Percentiles rank a stretch among this genome's conserved stretches.
Conservation (phyloP, 2,329 filamentous ascomycete genomes). For the Hymenoscyphus occultus region DNA sequence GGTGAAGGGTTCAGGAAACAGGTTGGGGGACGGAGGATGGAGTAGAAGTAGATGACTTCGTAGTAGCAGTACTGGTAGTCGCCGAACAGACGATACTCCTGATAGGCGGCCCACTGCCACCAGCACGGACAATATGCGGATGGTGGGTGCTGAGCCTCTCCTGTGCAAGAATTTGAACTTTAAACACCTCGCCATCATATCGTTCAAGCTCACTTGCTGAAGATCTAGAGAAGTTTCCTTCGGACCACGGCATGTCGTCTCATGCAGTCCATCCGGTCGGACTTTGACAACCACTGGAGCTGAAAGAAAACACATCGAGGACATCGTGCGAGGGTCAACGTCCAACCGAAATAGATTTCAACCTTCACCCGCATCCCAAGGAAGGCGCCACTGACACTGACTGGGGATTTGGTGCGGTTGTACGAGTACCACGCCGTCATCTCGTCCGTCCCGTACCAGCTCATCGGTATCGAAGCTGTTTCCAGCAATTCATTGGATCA, state of each 20-base stretch:
- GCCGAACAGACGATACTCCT: neutral
- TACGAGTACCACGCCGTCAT: conserved; percentile 6
- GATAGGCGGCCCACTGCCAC: neutral
- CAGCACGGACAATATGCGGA: conserved; percentile 9
- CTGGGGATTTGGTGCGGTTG: neutral
- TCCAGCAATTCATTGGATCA: neutral
- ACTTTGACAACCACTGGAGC: conserved; percentile 4
- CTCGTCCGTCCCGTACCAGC: conserved; percentile 8
- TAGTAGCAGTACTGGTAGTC: too few relatives aligned
- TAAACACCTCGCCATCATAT: neutral
- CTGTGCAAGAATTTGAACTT: conserved; percentile 3
- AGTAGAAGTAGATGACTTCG: neutral
- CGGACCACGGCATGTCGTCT: neutral
- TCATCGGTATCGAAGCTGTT: conserved; percentile 7
- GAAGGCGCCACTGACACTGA: neutral
- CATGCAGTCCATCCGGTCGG: conserved; percentile 3
- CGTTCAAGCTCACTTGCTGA: conserved; percentile 4
- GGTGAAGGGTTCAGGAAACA: conserved; percentile 2
- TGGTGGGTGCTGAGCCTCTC: neutral
- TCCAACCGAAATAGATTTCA: conserved; percentile 12
- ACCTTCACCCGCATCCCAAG: neutral
- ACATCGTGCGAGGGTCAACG: neutral
- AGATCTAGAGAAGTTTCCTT: neutral
- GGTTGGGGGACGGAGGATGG: neutral
- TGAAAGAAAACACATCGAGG: conserved; percentile 2